Evolutionary conservation across 2,329 filamentous ascomycete species (phyloP), one percentile per base, ranked within the genome.

Genomic region (Coleophoma cylindrospora): DNA sequence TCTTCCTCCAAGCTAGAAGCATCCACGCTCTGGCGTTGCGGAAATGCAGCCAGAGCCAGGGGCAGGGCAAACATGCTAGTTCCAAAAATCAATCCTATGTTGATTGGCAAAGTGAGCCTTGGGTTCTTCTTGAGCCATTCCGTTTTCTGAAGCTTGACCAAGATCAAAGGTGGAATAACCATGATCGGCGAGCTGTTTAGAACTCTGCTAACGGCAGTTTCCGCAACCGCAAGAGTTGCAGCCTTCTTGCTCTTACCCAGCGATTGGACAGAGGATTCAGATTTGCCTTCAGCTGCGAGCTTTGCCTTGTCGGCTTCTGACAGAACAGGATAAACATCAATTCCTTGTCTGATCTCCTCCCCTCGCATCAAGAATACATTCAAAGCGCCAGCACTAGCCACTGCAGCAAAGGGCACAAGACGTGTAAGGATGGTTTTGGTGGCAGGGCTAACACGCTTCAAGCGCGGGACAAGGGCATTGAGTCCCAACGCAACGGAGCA

Each of bases 311-410:
- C 84, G 14, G 76, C 77, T 4, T 84, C 84, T 2, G 84, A 85
- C 11, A 91, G 78, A 7, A 90, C 84, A 1, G 91, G 91, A 69
- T 86, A 96, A 36, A 99, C 83, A 68, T 97, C 89, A 64, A 99
- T 99, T 47, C 94, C 94, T 54, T 81, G 82, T 63, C 88, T 81
- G 61, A 99, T 97, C 73, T 99, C 94, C 69, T 96, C 92, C 56
- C 90, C 86, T 52, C 94, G 89, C 94, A 99, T 99, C 49, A 99
- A 80, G 71, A 96, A 95, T 22, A 96, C 94, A 70, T 99, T 99
- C 55, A 99, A 77, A 1, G 85, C 90, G 63, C 91, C 91, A 4
- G 94, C 94, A 52, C 84, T 88, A 32, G 92, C 92, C 11, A 99
- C 94, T 12, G 94, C 94, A 1, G 92, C 94, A 65, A 99, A 99